Evolutionary conservation across 2,329 filamentous ascomycete species (phyloP).

Genomic region (Penicillium sp.): DNA sequence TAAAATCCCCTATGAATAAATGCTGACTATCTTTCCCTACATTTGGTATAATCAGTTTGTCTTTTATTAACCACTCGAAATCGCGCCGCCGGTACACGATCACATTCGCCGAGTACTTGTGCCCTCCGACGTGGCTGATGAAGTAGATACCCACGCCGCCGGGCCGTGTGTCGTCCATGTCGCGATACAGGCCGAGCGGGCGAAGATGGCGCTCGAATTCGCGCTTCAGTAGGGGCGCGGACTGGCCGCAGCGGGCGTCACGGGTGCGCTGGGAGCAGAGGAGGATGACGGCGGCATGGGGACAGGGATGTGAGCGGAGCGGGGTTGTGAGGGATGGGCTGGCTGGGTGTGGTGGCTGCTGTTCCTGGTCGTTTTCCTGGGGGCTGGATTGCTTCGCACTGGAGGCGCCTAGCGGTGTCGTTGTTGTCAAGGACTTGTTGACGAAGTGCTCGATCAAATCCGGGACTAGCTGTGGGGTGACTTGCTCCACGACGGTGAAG

Average conservation of each 20-base stretch:
- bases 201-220: constrained; percentile 90
- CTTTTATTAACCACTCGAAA: constrained; percentile 43
- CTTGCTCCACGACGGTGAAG: constrained; percentile 80
- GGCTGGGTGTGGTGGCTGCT: constrained; percentile 21
- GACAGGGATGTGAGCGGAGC: constrained; percentile 65
- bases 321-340: constrained; percentile 37
- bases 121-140: constrained; percentile 92
- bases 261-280: constrained; percentile 95
- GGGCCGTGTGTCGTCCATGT: constrained; percentile 82
- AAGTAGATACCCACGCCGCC: constrained; percentile 96
- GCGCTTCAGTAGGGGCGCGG: constrained; percentile 80
- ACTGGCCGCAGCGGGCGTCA: constrained; percentile 92
- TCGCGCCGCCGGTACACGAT: constrained; percentile 76
- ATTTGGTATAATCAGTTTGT: no score
- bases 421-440: constrained; percentile 71
- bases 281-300: constrained; percentile 83
- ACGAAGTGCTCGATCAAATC: constrained; percentile 71
- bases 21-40: no score
- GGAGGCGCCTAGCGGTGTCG: constrained; percentile 60
- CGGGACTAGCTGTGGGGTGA: constrained; percentile 73
- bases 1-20: no score
- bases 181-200: constrained; percentile 79
- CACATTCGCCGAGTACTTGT: constrained; percentile 95
- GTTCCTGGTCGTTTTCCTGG: constrained; percentile 15
- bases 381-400: constrained; percentile 3